Base-by-base conservation (phyloP, 2,329 filamentous ascomycete genomes). In the Trichophyton mentagrophytes region DNA sequence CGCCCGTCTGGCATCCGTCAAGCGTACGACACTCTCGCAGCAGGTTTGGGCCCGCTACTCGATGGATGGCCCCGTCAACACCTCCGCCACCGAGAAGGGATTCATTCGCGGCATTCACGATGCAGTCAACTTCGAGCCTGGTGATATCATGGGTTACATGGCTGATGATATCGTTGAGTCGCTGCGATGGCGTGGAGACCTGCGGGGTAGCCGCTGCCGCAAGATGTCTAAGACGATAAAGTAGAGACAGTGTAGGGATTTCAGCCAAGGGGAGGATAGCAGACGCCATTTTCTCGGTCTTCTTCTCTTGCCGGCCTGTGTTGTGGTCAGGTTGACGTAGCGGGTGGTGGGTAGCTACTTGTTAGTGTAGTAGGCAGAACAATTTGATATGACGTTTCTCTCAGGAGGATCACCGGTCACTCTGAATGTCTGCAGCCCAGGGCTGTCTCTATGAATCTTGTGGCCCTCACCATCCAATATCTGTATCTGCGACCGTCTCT, bases 91-190 rank as follows among this genome's bases (percentile, higher is more conserved):
- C 90, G 0, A 88, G 79, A 0, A 97, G 82, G 1, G 80, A 81
- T 8, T 74, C 75, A 72, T 97, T 97, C 51, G 93, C 92, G 0
- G 93, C 92, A 72, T 97, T 97, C 72, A 97, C 91, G 66, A 96
- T 93, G 65, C 87, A 87, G 69, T 90, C 89, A 53, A 90, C 80
- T 36, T 80, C 72, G 3, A 97, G 82, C 13, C 79, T 84, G 13
- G 91, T 96, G 72, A 97, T 95, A 72, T 96, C 90, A 66, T 84
- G 83, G 61, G 83, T 81, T 65, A 90, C 79, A 42, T 92, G 76
- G 53, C 82, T 83, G 67, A 96, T 80, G n/a, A 82, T 85, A 69
- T 83, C 75, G 76, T 95, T 95, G 74, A 88, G 77, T 8, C 73
- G 66, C 61, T 79, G 71, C n/a, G 80, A 82, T 6, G 77, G 73